Evolutionary conservation across 352 stramenopile genomes (phyloP), one percentile per base, ranked within the genome.

Genomic region (Globisporangium middletonii): DNA sequence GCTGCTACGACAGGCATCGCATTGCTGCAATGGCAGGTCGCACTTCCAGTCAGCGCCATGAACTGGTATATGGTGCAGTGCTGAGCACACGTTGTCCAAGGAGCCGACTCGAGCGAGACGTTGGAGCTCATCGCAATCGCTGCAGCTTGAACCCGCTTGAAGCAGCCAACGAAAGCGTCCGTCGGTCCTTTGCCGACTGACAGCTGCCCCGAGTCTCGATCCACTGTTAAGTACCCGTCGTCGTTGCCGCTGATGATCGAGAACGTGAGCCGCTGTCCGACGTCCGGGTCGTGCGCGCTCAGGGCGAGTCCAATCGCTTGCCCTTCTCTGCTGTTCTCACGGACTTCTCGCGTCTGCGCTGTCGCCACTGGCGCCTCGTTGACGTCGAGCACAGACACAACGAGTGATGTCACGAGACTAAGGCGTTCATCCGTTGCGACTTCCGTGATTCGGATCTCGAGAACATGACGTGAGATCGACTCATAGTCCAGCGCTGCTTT

Each of bases 1-100:
- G 13, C 27, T 33, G 18, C 11, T 30, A 56, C 23, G 16, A 26
- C 64, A 42, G 58, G 67, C 5, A 23, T 9, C 6, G 59, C n/a
- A 27, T 63, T 74, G 45, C 60, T 58, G 48, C 67, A 74, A 46
- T 47, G 64, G 15, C 67, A 74, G 3, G 62, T 60, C 8, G 30
- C 41, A 45, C 23, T 50, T 19, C 47, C 59, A 18, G 53, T 53
- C 52, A 74, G 33, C n/a, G 45, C 48, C 67, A 72, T 72, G 26
- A 65, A 67, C 56, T 71, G 67, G 8, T 18, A 60, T 15, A 52
- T 48, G 35, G 48, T 27, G 9, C 67, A 73, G 13, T 35, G 41
- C 7, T 50, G 30, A 12, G 59, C 64, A 53, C 67, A 74, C 3
- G 42, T 28, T 26, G 43, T 16, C 44, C 50, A 42, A 12, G 53